Evolutionary conservation across 2,329 filamentous ascomycete species (phyloP).

Genomic region (Ophiostoma sp.): DNA sequence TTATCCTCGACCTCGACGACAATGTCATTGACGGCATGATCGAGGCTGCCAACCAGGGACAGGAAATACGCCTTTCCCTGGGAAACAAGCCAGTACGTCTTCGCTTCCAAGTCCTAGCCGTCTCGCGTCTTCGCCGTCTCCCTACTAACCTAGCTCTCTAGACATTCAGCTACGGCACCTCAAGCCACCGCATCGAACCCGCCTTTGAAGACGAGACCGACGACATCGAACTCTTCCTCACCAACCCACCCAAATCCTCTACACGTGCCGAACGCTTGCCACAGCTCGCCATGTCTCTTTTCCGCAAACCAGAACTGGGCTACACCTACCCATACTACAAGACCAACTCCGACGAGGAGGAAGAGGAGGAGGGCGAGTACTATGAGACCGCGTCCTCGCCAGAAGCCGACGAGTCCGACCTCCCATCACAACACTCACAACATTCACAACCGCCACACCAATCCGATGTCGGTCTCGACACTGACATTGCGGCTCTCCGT

Average conservation of each 20-base stretch:
- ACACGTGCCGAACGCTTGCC: constrained; percentile 45
- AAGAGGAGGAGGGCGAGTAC: constrained; percentile 25
- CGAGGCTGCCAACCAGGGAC: constrained; percentile 51
- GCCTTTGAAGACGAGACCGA: constrained; percentile 44
- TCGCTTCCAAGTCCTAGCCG: no score
- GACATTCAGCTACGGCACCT: constrained; percentile 51
- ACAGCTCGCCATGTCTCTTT: constrained; percentile 46
- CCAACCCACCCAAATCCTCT: constrained; percentile 45
- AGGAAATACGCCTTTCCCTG: constrained; percentile 52
- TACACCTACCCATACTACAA: constrained; percentile 25
- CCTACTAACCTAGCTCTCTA: constrained; percentile 29
- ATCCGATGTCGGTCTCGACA: constrained; percentile 38
- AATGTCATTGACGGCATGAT: constrained; percentile 59
- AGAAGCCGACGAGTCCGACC: constrained; percentile 24
- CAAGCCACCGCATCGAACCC: constrained; percentile 42
- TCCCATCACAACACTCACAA: not conserved
- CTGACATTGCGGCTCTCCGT: constrained; percentile 48
- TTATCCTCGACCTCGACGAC: constrained; percentile 54
- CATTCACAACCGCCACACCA: constrained; percentile 27
- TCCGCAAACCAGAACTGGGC: constrained; percentile 38
- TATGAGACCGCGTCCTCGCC: constrained; percentile 25
- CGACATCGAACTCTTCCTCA: constrained; percentile 43
- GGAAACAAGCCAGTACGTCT: constrained; percentile 54
- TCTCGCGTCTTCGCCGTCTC: not conserved
- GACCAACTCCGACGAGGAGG: constrained; percentile 25